Percentiles rank a stretch among this genome's conserved stretches.
Conservation (phyloP, 164 flowering plant genomes). For the Stephania yunnanensis region DNA sequence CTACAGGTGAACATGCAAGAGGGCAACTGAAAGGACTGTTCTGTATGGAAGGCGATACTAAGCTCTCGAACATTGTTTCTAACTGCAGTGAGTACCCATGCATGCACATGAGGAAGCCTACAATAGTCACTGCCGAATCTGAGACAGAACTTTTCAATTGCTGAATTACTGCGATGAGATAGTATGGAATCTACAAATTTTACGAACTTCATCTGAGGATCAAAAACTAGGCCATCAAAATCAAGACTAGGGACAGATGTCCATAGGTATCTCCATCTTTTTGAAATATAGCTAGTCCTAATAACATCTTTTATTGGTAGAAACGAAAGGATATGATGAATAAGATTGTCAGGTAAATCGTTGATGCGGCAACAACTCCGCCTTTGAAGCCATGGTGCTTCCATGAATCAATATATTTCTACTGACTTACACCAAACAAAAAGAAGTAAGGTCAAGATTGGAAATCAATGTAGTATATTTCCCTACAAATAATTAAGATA, state of each 20-base stretch:
- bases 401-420: background rate
- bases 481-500: background rate
- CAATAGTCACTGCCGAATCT: slow-evolving; percentile 15
- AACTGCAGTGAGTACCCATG: slow-evolving; percentile 9
- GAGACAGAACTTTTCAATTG: slow-evolving; percentile 11
- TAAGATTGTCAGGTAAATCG: slow-evolving; percentile 6
- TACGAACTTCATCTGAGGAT: slow-evolving; percentile 13
- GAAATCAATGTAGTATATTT: background rate
- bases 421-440: background rate
- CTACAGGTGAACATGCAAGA: too few species aligned
- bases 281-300: background rate
- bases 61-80: too few species aligned
- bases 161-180: slow-evolving; percentile 3
- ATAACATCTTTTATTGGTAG: slow-evolving; percentile 5
- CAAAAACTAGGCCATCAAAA: slow-evolving; percentile 13
- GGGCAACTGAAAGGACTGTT: too few species aligned
- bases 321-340: slow-evolving; percentile 4
- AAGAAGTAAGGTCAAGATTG: background rate
- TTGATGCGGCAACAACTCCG: slow-evolving; percentile 2
- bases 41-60: too few species aligned
- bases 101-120: slow-evolving; percentile 4
- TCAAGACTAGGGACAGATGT: slow-evolving; percentile 14
- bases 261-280: slow-evolving; percentile 10
- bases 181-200: slow-evolving; percentile 16
- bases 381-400: background rate